These are phyloP conservation scores for Pueraria montana DNA, from an alignment of 306 rosid genomes.

Conservation along the genomic window DNA sequence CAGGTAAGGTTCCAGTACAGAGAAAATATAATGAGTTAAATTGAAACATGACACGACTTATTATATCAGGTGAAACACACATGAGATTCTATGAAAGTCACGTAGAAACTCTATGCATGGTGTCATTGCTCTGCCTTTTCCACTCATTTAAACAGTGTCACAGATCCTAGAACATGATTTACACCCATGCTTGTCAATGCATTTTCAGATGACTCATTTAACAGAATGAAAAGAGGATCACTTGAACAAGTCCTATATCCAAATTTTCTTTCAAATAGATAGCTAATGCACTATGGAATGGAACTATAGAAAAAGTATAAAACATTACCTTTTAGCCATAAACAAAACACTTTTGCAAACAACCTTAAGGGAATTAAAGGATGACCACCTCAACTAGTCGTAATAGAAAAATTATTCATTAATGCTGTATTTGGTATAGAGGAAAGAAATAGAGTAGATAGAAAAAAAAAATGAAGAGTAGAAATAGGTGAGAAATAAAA, in stretches of 20 bases:
- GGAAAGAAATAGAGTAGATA: no score
- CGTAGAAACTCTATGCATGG: not conserved
- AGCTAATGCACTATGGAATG: not conserved
- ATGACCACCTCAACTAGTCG: not conserved
- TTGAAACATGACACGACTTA: slow-evolving; percentile 22
- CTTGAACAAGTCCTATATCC: no score
- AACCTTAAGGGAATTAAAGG: not conserved
- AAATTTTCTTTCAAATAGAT: no score
- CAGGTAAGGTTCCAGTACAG: slow-evolving; percentile 28
- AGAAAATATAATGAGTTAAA: slow-evolving; percentile 1
- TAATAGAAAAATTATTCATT: not conserved
- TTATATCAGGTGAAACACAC: not conserved
- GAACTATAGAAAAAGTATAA: not conserved
- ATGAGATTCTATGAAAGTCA: not conserved
- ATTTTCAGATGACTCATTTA: no score
- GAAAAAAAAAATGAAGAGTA: no score
- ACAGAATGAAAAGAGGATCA: no score
- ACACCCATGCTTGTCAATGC: no score
- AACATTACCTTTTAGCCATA: not conserved
- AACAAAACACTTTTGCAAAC: not conserved
- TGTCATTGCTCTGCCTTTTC: no score
- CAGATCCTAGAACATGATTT: no score
- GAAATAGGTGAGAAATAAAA: no score
- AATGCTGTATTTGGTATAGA: no score
- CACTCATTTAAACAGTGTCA: no score